Percentiles rank a stretch among this genome's conserved stretches.
Conservation (phyloP, 352 stramenopile genomes). For the Globisporangium perplexum region DNA sequence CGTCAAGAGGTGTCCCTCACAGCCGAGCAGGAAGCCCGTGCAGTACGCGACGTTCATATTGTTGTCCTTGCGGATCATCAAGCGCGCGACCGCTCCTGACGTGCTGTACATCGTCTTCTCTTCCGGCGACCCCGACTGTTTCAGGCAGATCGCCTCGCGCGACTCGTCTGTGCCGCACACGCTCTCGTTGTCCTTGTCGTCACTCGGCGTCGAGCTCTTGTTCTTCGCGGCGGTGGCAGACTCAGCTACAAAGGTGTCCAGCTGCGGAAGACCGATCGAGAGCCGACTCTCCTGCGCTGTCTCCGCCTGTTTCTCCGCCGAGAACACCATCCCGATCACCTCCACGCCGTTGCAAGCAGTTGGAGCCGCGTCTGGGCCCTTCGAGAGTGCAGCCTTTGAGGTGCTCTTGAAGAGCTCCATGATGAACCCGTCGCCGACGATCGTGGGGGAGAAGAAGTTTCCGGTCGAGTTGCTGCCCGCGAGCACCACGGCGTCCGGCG, state of each 20-base stretch:
- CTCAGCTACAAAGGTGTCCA: background rate
- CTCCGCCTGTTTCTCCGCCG: conserved; percentile 23
- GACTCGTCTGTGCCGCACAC: conserved; percentile 66
- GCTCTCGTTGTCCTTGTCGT: conserved; percentile 40
- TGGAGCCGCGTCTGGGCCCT: conserved; percentile 5
- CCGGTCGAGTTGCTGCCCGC: conserved; percentile 44
- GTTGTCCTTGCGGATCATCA: conserved; percentile 64
- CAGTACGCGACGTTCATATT: conserved; percentile 57
- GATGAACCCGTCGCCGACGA: conserved; percentile 36
- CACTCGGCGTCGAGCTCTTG: conserved; percentile 1
- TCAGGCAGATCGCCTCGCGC: conserved; percentile 55
- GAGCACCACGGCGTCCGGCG: conserved; percentile 17
- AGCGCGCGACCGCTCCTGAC: conserved; percentile 45
- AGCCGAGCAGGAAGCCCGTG: conserved; percentile 69
- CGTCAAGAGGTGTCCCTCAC: conserved; percentile 69
- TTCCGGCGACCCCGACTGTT: conserved; percentile 17
- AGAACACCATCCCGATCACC: conserved; percentile 43
- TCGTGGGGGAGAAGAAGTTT: conserved; percentile 41
- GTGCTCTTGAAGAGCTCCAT: conserved; percentile 37
- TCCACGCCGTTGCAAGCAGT: conserved; percentile 47
- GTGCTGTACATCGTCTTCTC: conserved; percentile 31
- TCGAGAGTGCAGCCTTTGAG: background rate
- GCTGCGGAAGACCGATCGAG: conserved; percentile 18
- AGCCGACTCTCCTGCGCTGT: conserved; percentile 14
- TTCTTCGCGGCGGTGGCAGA: conserved; percentile 1